phyloP scores from a whole-genome alignment of 2,329 filamentous ascomycete species.

The Xylariaceae sp. region DNA sequence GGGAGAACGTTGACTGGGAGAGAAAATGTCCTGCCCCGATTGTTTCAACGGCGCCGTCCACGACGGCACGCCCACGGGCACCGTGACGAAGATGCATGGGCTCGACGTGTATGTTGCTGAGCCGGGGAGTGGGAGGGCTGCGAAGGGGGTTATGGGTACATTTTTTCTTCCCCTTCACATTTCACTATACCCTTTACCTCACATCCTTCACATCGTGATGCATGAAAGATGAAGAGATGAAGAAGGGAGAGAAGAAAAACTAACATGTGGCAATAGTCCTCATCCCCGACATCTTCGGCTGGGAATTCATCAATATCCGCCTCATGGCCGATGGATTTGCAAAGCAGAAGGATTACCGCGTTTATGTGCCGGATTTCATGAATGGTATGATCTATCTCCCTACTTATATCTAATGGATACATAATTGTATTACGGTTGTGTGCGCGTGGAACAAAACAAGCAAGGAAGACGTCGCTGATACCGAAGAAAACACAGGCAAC shows the following conservation, averaged over 20 bases:
- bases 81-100: constrained; percentile 42
- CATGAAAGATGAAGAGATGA: too few relatives aligned
- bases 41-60: constrained; percentile 46
- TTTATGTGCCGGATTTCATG: constrained; percentile 56
- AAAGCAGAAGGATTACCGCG: constrained; percentile 43
- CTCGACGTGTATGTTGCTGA: constrained; percentile 44
- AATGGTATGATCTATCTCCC: constrained; percentile 28
- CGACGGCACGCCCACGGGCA: constrained; percentile 41
- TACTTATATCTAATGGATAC: too few relatives aligned
- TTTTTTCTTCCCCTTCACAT: too few relatives aligned
- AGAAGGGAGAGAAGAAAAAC: not conserved
- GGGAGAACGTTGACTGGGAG: too few relatives aligned
- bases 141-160: too few relatives aligned
- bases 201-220: too few relatives aligned
- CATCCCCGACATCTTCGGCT: constrained; percentile 52
- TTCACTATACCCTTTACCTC: too few relatives aligned
- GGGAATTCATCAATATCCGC: constrained; percentile 48
- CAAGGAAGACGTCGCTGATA: not conserved
- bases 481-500: constrained; percentile 8
- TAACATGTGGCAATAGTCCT: constrained; percentile 35
- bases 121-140: constrained; percentile 31
- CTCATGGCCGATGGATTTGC: constrained; percentile 51
- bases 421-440: not conserved
- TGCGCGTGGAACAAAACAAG: not conserved
- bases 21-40: constrained; percentile 27